Evolutionary conservation across 805 yeast genomes (phyloP), one percentile per base, ranked within the genome.

Genomic region (Myxozyma geophila): DNA sequence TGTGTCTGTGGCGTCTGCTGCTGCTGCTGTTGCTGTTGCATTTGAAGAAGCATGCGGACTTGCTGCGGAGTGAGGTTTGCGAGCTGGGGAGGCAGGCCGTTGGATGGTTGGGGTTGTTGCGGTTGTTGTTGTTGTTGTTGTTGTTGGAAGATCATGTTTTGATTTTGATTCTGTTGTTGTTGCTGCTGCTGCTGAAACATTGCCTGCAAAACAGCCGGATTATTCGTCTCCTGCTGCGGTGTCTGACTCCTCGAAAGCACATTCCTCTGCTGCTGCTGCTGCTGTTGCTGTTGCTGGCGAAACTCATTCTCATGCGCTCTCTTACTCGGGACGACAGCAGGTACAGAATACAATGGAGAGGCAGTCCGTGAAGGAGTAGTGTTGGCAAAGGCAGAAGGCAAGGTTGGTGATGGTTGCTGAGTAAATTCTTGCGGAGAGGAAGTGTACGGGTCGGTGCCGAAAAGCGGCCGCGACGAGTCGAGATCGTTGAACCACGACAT

Each of bases 1-100:
- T 13, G 72, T 76, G 15, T 70, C 46, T 54, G 64, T 49, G 58
- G 67, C 46, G 47, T 52, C n/a, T 55, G 58, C 49, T 57, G 65
- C 40, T 62, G 66, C 50, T 40, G 52, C 43, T 52, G 58, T 49
- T 35, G 53, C 19, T 50, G 64, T 28, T 54, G 63, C 36, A 48
- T 52, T 35, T 58, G 65, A 33, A 54, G 17, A 21, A 48, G 40
- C 54, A 48, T 13, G 19, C 53, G 43, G 37, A 50, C 39, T 33
- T 47, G 62, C 21, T 52, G 58, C 19, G 35, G 50, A 19, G 23
- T 47, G 23, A 44, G 46, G 10, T 55, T 63, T 8, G 51, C 48
- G 15, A 49, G 23, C n/a, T 39, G 54, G 5, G 62, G 58, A 40
- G 62, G 54, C 19, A 52, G 28, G 12, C 51, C 57, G 10, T 49